Conservation (phyloP, 495 filamentous ascomycete species). For the Penicilliopsis zonata region DNA sequence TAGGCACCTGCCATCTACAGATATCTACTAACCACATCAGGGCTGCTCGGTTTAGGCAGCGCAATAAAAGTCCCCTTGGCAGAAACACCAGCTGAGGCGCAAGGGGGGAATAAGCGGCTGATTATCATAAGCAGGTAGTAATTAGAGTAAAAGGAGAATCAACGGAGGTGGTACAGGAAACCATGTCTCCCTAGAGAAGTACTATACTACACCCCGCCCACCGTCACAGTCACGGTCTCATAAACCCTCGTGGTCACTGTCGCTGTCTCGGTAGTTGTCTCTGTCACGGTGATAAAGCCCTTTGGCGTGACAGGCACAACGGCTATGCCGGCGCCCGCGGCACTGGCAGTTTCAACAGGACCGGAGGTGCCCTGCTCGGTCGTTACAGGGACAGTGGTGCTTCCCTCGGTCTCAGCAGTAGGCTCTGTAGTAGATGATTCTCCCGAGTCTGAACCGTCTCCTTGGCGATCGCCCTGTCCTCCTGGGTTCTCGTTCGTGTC, state of each 20-base stretch:
- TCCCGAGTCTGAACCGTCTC: too few relatives aligned
- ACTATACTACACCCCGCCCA: background rate
- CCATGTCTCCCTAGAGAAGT: too few relatives aligned
- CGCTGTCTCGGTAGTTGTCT: conserved; percentile 5
- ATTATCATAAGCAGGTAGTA: conserved; percentile 1
- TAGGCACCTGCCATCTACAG: too few relatives aligned
- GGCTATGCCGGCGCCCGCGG: background rate
- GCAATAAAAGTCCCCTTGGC: background rate
- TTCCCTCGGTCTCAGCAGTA: too few relatives aligned
- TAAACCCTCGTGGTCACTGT: conserved; percentile 9
- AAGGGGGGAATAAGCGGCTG: too few relatives aligned
- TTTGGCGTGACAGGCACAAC: conserved; percentile 4
- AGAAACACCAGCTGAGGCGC: too few relatives aligned
- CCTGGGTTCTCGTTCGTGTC: background rate
- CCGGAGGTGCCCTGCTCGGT: conserved; percentile 5
- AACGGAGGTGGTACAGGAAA: too few relatives aligned
- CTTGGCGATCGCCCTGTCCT: background rate
- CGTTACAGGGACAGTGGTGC: background rate
- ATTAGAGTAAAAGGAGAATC: conserved; percentile 1
- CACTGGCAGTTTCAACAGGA: background rate
- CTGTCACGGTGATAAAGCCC: conserved; percentile 5
- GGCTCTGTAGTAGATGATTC: too few relatives aligned
- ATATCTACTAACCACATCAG: too few relatives aligned
- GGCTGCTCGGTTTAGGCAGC: too few relatives aligned
- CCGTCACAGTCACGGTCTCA: conserved; percentile 10